Base-by-base conservation (phyloP, 805 yeast species). In the Ogataea pignaliae region DNA sequence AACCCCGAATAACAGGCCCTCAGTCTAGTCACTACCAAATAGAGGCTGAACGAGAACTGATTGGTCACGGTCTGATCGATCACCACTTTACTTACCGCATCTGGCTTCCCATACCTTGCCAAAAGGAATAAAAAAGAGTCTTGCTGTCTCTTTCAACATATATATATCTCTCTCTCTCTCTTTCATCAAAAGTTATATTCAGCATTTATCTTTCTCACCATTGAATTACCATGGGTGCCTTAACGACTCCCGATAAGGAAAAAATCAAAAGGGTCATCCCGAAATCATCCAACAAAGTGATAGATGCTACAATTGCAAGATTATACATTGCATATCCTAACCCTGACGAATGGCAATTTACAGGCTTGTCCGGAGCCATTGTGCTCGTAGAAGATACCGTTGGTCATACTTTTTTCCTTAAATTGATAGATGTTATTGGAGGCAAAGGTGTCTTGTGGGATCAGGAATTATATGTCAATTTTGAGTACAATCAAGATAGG, bases 381-480 rank as follows among this genome's bases (percentile, higher is more conserved):
- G 84, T 81, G 1, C 66, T 93, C 8, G 96, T 86, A 15, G 96
- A 93, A 62, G 99, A 93, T 64, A 65, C 87, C 11, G 96, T 93
- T 2, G 98, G 98, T 3, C 91, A 91, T 63, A 88, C 97, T 0
- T 89, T 87, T 58, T 93, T 89, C 63, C 72, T 93, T 37, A 93
- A 93, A 62, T 61, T 93, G 42, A 95, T 93, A 7, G 99, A 93
- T 58, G 80, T 91, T 29, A 59, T 71, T 33, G 96, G 95, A 7
- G 76, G 80, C 48, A 71, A 85, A 35, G 98, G 98, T 31, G 96
- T 93, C 0, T 52, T 93, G 0, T 93, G 99, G 99, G 99, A 93
- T 64, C 99, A 93, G 64, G 99, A 93, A 64, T 66, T 93, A 39
- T 91, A 87, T 57, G 82, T 88, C 11, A 84, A 87, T 56, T 89